These are phyloP conservation scores for Nepenthes alata DNA, from an alignment of 179 eudicot genomes.

Conservation along the genomic window DNA sequence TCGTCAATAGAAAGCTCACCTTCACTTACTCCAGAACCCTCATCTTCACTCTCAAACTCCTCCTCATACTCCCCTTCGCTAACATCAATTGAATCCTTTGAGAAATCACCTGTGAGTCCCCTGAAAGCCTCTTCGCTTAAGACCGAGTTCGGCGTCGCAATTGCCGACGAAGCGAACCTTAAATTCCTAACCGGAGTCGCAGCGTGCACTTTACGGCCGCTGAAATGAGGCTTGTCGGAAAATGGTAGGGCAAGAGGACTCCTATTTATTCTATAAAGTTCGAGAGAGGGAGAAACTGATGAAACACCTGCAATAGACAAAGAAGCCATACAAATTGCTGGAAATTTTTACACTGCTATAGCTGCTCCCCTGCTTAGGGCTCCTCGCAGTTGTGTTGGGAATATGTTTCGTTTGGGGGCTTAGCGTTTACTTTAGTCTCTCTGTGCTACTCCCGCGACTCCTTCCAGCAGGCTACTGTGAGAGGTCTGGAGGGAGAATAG, in stretches of 20 bases:
- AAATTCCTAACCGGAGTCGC: constrained; percentile 8
- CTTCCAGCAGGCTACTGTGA: background rate
- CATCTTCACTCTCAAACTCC: constrained; percentile 15
- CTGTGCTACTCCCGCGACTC: background rate
- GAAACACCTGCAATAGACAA: constrained; percentile 48
- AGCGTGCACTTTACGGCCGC: constrained; percentile 14
- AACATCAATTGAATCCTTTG: constrained; percentile 20
- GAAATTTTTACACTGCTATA: background rate
- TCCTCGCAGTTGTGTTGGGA: background rate
- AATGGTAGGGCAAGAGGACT: constrained; percentile 23
- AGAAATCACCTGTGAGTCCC: constrained; percentile 41
- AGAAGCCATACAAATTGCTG: constrained; percentile 34
- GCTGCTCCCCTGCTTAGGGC: background rate
- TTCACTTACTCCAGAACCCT: constrained; percentile 12
- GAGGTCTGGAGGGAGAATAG: constrained; percentile 6
- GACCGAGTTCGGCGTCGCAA: constrained; percentile 63
- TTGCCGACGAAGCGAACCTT: constrained; percentile 38
- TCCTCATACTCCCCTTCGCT: constrained; percentile 25
- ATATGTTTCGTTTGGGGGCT: background rate
- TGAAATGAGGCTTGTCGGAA: constrained; percentile 22
- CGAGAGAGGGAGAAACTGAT: constrained; percentile 33
- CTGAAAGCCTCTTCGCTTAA: constrained; percentile 80
- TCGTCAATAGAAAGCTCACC: constrained; percentile 54
- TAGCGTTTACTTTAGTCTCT: background rate
- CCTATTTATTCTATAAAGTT: constrained; percentile 22